phyloP scores from a whole-genome alignment of 805 yeast genomes.

The Kazachstania taianensis region DNA sequence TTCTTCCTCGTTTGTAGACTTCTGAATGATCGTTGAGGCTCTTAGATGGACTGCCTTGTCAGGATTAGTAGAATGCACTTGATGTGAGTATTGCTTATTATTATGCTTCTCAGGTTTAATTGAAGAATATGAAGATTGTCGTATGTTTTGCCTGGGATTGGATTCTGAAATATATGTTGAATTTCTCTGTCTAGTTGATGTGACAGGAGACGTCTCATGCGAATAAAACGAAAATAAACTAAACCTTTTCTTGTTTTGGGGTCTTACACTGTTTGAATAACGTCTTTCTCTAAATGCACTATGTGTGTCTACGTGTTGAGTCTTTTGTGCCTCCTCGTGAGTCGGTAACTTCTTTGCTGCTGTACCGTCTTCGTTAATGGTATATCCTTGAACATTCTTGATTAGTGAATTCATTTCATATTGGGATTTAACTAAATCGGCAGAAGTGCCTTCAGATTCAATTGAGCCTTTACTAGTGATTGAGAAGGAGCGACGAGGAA shows the following conservation, averaged over 20 bases:
- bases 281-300: background rate
- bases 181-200: background rate
- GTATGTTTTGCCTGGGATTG: background rate
- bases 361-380: background rate
- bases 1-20: background rate
- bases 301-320: background rate
- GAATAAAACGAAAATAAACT: slow-evolving; percentile 33
- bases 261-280: background rate
- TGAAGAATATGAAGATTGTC: background rate
- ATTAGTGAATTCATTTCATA: slow-evolving; percentile 13
- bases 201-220: slow-evolving; percentile 5
- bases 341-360: background rate
- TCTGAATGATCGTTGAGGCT: too few species aligned
- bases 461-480: slow-evolving; percentile 29
- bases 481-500: slow-evolving; percentile 17
- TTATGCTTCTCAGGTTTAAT: background rate
- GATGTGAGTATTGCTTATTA: too few species aligned
- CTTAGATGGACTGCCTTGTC: too few species aligned
- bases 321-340: too few species aligned
- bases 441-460: slow-evolving; percentile 29
- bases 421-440: slow-evolving; percentile 30
- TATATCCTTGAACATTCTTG: slow-evolving; percentile 10
- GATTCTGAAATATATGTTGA: background rate
- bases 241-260: slow-evolving; percentile 27
- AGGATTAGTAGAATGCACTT: too few species aligned